Percentiles rank a stretch among this genome's conserved stretches.
Evolutionary conservation across 1,284 basidiomycete genomes (phyloP).

Genomic region (Cutaneotrichosporon arboriforme): DNA sequence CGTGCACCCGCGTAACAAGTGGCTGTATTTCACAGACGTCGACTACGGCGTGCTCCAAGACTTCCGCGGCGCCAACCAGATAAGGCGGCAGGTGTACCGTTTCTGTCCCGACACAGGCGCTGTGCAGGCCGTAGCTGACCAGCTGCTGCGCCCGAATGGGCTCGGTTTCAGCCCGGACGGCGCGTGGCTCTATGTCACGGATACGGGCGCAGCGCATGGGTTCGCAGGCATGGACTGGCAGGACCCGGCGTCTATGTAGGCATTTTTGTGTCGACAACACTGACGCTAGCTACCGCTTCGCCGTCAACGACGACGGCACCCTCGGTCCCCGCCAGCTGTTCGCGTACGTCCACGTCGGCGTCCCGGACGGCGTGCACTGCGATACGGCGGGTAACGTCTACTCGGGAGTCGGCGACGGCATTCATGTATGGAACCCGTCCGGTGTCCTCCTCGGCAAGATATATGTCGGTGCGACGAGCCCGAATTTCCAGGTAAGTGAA

Average conservation of each 20-base stretch:
- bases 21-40: conserved; percentile 51
- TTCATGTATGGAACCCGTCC: conserved; percentile 61
- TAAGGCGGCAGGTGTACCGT: conserved; percentile 69
- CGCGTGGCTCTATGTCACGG: conserved; percentile 57
- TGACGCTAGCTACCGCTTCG: conserved; percentile 53
- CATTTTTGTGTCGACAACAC: background rate
- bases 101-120: conserved; percentile 60
- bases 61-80: conserved; percentile 60
- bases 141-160: conserved; percentile 51
- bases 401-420: conserved; percentile 64
- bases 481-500: conserved; percentile 52
- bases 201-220: conserved; percentile 38
- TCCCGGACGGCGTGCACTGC: conserved; percentile 58
- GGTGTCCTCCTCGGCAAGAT: conserved; percentile 69
- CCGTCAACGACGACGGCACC: conserved; percentile 50
- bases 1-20: conserved; percentile 57
- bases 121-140: conserved; percentile 65
- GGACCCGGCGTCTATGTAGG: conserved; percentile 63
- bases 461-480: conserved; percentile 57
- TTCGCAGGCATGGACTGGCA: conserved; percentile 59
- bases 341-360: conserved; percentile 62
- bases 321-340: conserved; percentile 65
- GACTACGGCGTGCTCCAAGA: conserved; percentile 52
- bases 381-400: conserved; percentile 65
- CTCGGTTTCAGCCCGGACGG: conserved; percentile 61